These are phyloP conservation scores for Exophiala sp. DNA, from an alignment of 2,329 filamentous ascomycete genomes.

Conservation along the genomic window DNA sequence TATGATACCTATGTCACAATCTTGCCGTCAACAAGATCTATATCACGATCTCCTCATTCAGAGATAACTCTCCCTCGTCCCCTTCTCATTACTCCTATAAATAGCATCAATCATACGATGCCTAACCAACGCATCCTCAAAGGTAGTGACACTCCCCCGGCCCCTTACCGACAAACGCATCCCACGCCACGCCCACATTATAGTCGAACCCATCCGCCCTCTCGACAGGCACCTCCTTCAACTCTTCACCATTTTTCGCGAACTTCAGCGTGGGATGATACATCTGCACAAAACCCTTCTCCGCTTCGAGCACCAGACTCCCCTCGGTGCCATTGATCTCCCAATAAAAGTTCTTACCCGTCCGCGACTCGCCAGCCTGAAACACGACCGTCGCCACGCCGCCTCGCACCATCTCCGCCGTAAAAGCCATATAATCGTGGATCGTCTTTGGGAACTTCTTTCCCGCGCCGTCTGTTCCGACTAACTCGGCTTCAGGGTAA, in stretches of 20 bases:
- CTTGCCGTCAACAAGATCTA: too few relatives aligned
- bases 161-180: slow-evolving; percentile 18
- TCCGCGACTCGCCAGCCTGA: slow-evolving; percentile 7
- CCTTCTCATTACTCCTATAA: slow-evolving; percentile 19
- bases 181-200: slow-evolving; percentile 21
- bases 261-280: slow-evolving; percentile 20
- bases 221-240: slow-evolving; percentile 12
- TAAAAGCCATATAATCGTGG: slow-evolving; percentile 20
- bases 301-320: slow-evolving; percentile 17
- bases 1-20: too few relatives aligned
- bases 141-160: slow-evolving; percentile 14
- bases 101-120: slow-evolving; percentile 24
- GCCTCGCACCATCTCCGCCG: slow-evolving; percentile 8
- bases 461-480: too few relatives aligned
- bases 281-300: slow-evolving; percentile 17
- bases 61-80: slow-evolving; percentile 19
- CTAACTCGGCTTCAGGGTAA: slow-evolving; percentile 10
- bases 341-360: slow-evolving; percentile 19
- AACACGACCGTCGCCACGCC: slow-evolving; percentile 18
- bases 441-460: slow-evolving; percentile 19
- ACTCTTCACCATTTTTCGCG: slow-evolving; percentile 7
- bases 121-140: slow-evolving; percentile 21
- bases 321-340: slow-evolving; percentile 24
- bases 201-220: slow-evolving; percentile 9
- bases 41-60: slow-evolving; percentile 2